Evolutionary conservation across 2,329 filamentous ascomycete species (phyloP).

Genomic region (Colletotrichum orchidophilum): DNA sequence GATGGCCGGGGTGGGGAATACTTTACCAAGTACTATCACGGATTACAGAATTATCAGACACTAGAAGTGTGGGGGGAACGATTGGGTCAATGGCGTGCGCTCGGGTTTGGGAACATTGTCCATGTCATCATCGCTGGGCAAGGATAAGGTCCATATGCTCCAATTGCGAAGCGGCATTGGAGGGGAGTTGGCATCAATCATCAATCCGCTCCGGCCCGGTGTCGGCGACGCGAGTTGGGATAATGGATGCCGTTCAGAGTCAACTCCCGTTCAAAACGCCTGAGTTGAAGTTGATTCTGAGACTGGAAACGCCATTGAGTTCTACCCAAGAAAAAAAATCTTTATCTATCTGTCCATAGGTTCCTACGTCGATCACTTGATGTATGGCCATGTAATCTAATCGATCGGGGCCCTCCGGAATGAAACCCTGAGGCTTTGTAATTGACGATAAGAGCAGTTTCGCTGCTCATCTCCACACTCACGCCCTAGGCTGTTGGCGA

Average conservation of each 20-base stretch:
- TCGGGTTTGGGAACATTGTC: background rate
- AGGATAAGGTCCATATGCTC: background rate
- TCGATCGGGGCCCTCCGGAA: background rate
- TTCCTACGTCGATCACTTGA: background rate
- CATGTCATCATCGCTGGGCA: background rate
- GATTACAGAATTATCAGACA: no score
- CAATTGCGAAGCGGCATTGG: background rate
- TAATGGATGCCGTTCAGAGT: background rate
- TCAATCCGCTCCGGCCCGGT: conserved; percentile 16
- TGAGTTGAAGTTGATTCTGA: background rate
- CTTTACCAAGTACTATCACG: no score
- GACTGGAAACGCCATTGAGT: background rate
- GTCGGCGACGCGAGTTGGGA: conserved; percentile 5
- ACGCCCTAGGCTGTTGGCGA: background rate
- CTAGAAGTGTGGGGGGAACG: background rate
- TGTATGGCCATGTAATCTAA: background rate
- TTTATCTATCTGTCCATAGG: background rate
- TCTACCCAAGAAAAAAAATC: background rate
- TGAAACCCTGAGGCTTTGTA: background rate
- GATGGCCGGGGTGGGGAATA: background rate
- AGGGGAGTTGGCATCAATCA: background rate
- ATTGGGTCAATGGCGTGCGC: background rate
- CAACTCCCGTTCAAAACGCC: background rate
- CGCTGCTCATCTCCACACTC: background rate
- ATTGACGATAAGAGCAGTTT: background rate